phyloP scores from a whole-genome alignment of 805 yeast species.

The Lipomyces mesembrius region DNA sequence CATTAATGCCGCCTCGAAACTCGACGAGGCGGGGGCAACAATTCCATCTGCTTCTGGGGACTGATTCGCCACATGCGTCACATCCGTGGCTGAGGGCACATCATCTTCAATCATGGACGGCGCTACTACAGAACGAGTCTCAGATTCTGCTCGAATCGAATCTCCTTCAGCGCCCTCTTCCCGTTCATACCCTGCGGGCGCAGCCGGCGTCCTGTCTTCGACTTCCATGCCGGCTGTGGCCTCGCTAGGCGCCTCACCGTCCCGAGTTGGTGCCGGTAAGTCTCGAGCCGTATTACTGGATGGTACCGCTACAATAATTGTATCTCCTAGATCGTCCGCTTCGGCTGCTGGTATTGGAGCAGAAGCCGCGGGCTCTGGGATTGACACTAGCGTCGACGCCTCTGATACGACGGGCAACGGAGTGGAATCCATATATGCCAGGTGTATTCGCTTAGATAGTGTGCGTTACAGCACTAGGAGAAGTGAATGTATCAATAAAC shows the following conservation, averaged over 20 bases:
- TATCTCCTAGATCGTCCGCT: neutral
- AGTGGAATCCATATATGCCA: neutral
- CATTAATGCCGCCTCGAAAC: conserved; percentile 21
- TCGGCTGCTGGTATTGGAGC: neutral
- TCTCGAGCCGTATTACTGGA: neutral
- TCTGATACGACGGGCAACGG: neutral
- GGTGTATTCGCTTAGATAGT: neutral
- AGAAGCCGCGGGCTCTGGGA: neutral
- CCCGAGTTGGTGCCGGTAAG: neutral
- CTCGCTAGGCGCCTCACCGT: neutral
- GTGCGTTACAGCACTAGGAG: neutral
- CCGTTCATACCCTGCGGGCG: neutral
- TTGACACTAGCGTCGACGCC: neutral
- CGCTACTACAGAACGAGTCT: conserved; percentile 9
- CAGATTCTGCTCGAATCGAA: conserved; percentile 2
- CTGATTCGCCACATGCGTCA: neutral
- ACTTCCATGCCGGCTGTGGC: neutral
- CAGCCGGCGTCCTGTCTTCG: neutral
- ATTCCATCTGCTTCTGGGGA: neutral
- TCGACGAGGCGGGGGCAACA: neutral
- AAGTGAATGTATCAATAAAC: neutral
- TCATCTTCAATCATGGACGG: conserved; percentile 2
- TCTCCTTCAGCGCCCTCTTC: neutral
- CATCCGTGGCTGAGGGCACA: conserved; percentile 1
- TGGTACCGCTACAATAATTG: neutral